phyloP scores from a whole-genome alignment of 2,329 filamentous ascomycete genomes.

The Rhynchosporium graminicola region DNA sequence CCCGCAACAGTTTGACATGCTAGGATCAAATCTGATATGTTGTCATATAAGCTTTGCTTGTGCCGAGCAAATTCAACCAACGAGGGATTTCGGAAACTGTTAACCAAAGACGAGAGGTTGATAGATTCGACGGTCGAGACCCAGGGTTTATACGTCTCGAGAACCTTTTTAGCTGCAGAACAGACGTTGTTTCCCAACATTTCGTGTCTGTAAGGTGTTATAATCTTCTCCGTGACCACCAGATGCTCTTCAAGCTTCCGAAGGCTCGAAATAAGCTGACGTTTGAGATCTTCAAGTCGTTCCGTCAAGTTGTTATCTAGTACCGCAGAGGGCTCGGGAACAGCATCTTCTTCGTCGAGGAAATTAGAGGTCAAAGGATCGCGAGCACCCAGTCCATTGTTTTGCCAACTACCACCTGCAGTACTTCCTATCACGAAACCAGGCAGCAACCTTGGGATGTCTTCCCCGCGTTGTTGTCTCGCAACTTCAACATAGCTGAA shows the following conservation, averaged over 20 bases:
- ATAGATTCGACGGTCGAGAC: constrained; percentile 88
- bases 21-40: constrained; percentile 84
- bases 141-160: constrained; percentile 90
- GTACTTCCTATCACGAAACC: constrained; percentile 88
- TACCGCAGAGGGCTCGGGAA: constrained; percentile 68
- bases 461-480: constrained; percentile 87
- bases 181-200: constrained; percentile 82
- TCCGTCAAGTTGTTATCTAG: constrained; percentile 80
- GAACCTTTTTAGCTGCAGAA: constrained; percentile 71
- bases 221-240: constrained; percentile 73
- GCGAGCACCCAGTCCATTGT: constrained; percentile 63
- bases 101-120: constrained; percentile 77
- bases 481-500: constrained; percentile 97
- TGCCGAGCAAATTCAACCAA: constrained; percentile 84
- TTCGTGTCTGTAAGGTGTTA: constrained; percentile 77
- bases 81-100: constrained; percentile 80
- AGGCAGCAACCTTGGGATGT: constrained; percentile 88
- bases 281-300: constrained; percentile 81
- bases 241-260: constrained; percentile 86
- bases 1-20: constrained; percentile 90
- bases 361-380: constrained; percentile 81
- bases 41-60: constrained; percentile 93
- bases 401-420: constrained; percentile 85
- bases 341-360: constrained; percentile 76
- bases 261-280: constrained; percentile 81